Evolutionary conservation across 768 basidiomycete species (phyloP).

Genomic region (Leccinum truebloodii): DNA sequence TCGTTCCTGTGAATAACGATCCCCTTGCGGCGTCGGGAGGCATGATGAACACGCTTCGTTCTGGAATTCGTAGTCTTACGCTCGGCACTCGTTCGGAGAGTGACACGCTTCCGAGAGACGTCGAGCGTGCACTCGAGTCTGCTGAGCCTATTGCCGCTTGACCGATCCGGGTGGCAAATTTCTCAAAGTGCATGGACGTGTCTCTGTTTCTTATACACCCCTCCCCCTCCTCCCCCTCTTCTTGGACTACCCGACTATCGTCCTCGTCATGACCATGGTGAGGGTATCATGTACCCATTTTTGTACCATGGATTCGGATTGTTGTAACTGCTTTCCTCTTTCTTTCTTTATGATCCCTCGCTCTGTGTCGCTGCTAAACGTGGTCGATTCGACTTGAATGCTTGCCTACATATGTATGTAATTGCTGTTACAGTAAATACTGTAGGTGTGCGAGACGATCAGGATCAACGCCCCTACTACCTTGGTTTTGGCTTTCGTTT

Average conservation of each 20-base stretch:
- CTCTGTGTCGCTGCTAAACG: background rate
- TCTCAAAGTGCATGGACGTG: background rate
- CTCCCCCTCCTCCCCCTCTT: too few species aligned
- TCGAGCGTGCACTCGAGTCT: slow-evolving; percentile 24
- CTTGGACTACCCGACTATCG: background rate
- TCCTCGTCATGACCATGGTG: background rate
- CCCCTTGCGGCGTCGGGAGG: slow-evolving; percentile 16
- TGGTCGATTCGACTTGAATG: background rate
- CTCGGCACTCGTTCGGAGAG: slow-evolving; percentile 21
- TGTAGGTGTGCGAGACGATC: too few species aligned
- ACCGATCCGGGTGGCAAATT: background rate
- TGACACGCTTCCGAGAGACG: slow-evolving; percentile 32
- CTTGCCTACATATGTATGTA: background rate
- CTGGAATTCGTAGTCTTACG: slow-evolving; percentile 29
- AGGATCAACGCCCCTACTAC: background rate
- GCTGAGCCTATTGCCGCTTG: slow-evolving; percentile 14
- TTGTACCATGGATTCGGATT: background rate
- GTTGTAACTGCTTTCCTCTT: background rate
- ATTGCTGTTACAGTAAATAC: background rate
- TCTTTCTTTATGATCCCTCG: background rate
- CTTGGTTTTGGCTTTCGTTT: background rate
- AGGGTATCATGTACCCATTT: background rate
- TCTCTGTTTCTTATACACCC: background rate
- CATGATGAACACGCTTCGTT: slow-evolving; percentile 28
- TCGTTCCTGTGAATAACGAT: slow-evolving; percentile 5